Evolutionary conservation across 2,329 filamentous ascomycete species (phyloP).

Genomic region (Verticillium dahliae): DNA sequence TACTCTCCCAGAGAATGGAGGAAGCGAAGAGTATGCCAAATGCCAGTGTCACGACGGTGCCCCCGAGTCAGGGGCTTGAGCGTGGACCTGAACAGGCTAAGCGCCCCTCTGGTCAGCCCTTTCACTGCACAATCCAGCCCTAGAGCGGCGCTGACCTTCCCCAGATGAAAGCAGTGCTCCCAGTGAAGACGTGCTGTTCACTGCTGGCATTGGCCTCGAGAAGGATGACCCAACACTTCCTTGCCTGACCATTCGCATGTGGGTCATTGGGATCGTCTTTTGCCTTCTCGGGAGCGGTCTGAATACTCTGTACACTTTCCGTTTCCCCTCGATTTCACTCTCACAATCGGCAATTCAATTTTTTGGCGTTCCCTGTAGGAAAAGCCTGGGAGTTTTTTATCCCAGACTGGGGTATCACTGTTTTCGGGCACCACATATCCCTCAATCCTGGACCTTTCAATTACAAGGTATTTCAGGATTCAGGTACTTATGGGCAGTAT

Average conservation of each 20-base stretch:
- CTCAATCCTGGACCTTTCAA: conserved; percentile 34
- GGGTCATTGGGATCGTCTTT: conserved; percentile 28
- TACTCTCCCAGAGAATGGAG: background rate
- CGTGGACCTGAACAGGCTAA: background rate
- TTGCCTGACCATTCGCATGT: conserved; percentile 30
- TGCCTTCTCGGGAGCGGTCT: conserved; percentile 26
- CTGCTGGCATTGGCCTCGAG: conserved; percentile 21
- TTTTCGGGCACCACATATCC: conserved; percentile 17
- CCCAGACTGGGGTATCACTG: conserved; percentile 21
- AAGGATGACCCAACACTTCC: conserved; percentile 19
- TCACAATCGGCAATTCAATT: conserved; percentile 31
- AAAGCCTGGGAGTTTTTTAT: conserved; percentile 26
- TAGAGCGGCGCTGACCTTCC: background rate
- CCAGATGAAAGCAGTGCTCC: conserved; percentile 6
- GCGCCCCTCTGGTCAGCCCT: background rate
- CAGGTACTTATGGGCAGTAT: conserved; percentile 6
- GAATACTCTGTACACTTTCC: conserved; percentile 35
- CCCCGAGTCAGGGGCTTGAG: background rate
- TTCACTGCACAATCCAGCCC: background rate
- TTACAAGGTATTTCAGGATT: conserved; percentile 19
- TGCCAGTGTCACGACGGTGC: background rate
- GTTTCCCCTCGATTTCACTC: conserved; percentile 23
- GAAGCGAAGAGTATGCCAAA: background rate
- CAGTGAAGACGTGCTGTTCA: conserved; percentile 17
- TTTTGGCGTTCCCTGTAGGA: conserved; percentile 34